Evolutionary conservation across 1,284 basidiomycete genomes (phyloP), one percentile per base, ranked within the genome.

Genomic region (Ustilago cynodontis): DNA sequence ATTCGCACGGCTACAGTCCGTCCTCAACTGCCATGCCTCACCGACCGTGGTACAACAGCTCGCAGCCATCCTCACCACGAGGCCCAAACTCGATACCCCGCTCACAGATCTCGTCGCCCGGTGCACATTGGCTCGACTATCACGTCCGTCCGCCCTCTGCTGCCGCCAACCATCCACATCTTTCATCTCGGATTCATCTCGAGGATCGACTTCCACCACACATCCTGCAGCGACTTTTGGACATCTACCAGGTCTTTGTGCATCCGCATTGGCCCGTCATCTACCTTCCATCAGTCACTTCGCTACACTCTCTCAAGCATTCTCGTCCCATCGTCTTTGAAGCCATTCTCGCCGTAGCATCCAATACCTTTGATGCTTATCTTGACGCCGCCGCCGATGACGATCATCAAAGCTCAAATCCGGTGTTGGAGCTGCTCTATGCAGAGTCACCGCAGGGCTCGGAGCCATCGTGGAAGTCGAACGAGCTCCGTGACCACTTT

Each of bases 191-290:
- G 33, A 2, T 52, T 11, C 56, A 63, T 43, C 41, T 69, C 31
- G 70, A 77, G 41, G 70, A 73, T n/a, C 61, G 52, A 20, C 22
- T 79, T 52, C 73, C 71, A 7, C 57, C 59, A 4, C 59, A 70
- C 39, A 65, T 68, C 47, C 13, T 76, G 29, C 64, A 67, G 20
- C 51, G 71, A 4, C 71, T 78, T 3, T 59, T 80, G 22, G 65
- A 71, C 51, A 73, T 77, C 51, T 80, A 77, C 55, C 64, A 63
- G 26, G 67, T 69, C 24, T 80, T 78, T 50, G 63, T 78, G 10
- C 78, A 80, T 57, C 74, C 78, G 22, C 78, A 77, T 31, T 80
- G 78, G 78, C 78, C 78, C 35, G 71, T 80, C 65, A 57, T 80
- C 65, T 80, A 80, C 28, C 62, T 77, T 8, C 78, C 78, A 2